Percentiles rank a stretch among this genome's conserved stretches.
Conservation (phyloP, 2,329 filamentous ascomycete species). For the Ophiocordyceps polyrhachis-furcata region DNA sequence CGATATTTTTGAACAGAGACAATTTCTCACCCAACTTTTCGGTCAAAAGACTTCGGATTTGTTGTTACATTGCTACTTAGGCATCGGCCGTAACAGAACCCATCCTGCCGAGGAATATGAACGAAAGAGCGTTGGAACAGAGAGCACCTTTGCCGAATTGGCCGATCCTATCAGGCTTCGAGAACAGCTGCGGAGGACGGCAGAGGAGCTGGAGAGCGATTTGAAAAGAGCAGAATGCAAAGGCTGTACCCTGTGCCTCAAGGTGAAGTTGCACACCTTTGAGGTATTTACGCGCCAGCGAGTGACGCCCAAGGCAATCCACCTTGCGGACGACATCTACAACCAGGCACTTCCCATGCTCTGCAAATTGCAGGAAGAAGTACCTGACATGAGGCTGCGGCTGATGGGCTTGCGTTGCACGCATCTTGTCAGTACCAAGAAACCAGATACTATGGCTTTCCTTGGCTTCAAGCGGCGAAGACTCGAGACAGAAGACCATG, state of each 20-base stretch:
- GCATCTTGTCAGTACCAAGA: conserved; percentile 71
- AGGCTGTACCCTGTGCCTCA: conserved; percentile 77
- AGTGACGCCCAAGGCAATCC: conserved; percentile 53
- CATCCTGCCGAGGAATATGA: conserved; percentile 80
- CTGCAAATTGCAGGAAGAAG: conserved; percentile 64
- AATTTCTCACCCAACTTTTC: conserved; percentile 59
- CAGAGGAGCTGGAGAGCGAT: conserved; percentile 75
- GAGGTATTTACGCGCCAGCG: conserved; percentile 77
- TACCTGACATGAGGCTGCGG: conserved; percentile 58
- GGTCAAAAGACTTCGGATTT: conserved; percentile 86
- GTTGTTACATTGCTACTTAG: conserved; percentile 65
- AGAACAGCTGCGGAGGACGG: conserved; percentile 61
- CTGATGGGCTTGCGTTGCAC: conserved; percentile 83
- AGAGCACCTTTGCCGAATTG: conserved; percentile 77
- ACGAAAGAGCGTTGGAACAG: conserved; percentile 83
- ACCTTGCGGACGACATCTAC: conserved; percentile 64
- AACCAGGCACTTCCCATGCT: conserved; percentile 67
- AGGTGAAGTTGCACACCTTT: conserved; percentile 87
- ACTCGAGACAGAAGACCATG: conserved; percentile 6
- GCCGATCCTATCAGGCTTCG: conserved; percentile 47
- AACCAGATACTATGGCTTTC: conserved; percentile 56
- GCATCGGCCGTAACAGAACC: conserved; percentile 67
- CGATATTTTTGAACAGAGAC: conserved; percentile 63
- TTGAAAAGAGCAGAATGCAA: conserved; percentile 64
- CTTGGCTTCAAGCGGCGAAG: conserved; percentile 42